Evolutionary conservation across 2,329 filamentous ascomycete genomes (phyloP), one percentile per base, ranked within the genome.

Genomic region (Aspergillus pseudoterreus): DNA sequence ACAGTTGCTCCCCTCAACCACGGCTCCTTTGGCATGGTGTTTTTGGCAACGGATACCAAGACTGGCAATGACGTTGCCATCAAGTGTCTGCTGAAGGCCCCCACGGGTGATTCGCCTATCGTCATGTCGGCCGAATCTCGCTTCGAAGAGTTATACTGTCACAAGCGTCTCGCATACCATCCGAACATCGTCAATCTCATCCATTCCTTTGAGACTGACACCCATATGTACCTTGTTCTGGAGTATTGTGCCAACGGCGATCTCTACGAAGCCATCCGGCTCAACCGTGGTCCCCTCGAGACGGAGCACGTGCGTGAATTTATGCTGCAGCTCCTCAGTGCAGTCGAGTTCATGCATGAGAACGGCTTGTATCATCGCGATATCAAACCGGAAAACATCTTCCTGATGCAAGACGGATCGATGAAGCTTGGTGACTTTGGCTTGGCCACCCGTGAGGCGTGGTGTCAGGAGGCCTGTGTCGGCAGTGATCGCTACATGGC

Each of bases 361-460:
- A 92, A 92, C 71, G 92, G 90, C 58, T 83, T 97, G 67, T 96
- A 91, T 71, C 94, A 99, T 69, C 89, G 94, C 55, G 94, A 99
- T 72, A 96, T 99, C 82, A 99, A 99, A 78, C 94, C 94, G 0
- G 94, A 99, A 80, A 99, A 99, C 78, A 96, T 99, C 72, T 97
- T 99, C 71, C 80, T 99, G 57, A 88, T 86, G 53, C 83, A 92
- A 54, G 83, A 87, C 60, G 92, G 92, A 49, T 82, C 86, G 36
- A 88, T 97, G 88, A 99, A 99, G 77, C 84, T 99, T 33, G 94
- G 94, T 65, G 94, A 99, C 72, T 96, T 97, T 69, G 94, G 94
- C 49, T 80, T 99, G 57, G 92, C 92, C 47, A 96, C 92, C 10
- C 88, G 85, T 6, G 90, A 95, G 55, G 80, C 85, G 62, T 96